These are phyloP conservation scores for Tricholomella constricta DNA, from an alignment of 768 basidiomycete genomes.

Conservation along the genomic window DNA sequence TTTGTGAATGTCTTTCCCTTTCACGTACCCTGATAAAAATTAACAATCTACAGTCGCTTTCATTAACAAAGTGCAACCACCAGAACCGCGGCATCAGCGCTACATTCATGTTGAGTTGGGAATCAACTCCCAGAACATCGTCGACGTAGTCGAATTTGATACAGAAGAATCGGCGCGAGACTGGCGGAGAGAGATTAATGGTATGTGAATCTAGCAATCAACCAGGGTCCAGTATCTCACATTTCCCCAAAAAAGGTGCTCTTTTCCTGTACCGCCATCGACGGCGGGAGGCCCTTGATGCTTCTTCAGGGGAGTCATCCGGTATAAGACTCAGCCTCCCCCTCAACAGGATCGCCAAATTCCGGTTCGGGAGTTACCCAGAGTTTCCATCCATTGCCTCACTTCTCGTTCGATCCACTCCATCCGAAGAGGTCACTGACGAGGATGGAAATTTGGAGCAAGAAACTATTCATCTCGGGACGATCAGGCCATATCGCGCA, in stretches of 20 bases:
- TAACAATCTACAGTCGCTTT: constrained; percentile 43
- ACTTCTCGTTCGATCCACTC: constrained; percentile 24
- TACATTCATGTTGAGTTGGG: constrained; percentile 40
- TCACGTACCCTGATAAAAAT: background rate
- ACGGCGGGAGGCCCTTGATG: constrained; percentile 34
- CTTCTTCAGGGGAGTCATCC: constrained; percentile 29
- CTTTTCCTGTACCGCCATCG: constrained; percentile 48
- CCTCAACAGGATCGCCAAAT: constrained; percentile 35
- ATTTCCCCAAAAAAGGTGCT: no score
- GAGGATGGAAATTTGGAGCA: constrained; percentile 21
- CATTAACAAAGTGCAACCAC: constrained; percentile 44
- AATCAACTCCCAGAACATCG: constrained; percentile 21
- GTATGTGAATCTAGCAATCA: constrained; percentile 32
- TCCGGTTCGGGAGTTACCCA: constrained; percentile 23
- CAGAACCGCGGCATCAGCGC: constrained; percentile 47
- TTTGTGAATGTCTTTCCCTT: constrained; percentile 40
- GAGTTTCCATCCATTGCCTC: constrained; percentile 29
- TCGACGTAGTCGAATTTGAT: constrained; percentile 50
- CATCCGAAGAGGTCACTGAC: constrained; percentile 19
- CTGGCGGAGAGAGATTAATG: constrained; percentile 51
- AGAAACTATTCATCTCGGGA: constrained; percentile 32
- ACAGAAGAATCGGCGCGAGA: constrained; percentile 54
- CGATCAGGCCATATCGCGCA: constrained; percentile 22
- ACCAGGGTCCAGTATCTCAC: no score
- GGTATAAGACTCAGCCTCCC: constrained; percentile 52